Percentiles rank a stretch among this genome's conserved stretches.
Evolutionary conservation across 1,284 basidiomycete species (phyloP).

Genomic region (Cerioporus squamosus): DNA sequence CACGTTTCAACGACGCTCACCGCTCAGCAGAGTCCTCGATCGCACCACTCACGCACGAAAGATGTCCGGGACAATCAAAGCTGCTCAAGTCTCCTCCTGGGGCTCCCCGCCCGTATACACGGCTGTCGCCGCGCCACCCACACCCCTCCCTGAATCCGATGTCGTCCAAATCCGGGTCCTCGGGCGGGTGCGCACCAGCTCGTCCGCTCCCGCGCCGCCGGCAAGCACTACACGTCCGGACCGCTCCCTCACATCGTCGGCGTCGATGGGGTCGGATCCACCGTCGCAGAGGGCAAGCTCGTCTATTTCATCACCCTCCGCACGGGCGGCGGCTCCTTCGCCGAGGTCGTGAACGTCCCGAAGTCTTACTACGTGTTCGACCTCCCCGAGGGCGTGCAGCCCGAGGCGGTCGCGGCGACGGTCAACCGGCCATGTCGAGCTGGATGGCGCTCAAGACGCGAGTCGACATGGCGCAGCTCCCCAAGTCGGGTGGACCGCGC

Average conservation of each 20-base stretch:
- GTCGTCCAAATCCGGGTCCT: neutral
- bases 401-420: neutral
- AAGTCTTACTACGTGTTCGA: neutral
- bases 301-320: neutral
- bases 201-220: slow-evolving; percentile 1
- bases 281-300: neutral
- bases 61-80: neutral
- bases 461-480: neutral
- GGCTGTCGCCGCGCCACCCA: neutral
- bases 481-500: neutral
- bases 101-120: neutral
- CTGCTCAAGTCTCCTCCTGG: neutral
- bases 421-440: neutral
- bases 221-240: neutral
- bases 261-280: neutral
- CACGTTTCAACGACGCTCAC: too few species aligned
- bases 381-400: neutral
- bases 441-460: neutral
- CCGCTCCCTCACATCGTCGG: neutral
- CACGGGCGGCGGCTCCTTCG: neutral
- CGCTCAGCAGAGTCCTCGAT: too few species aligned
- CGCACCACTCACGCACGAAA: too few species aligned
- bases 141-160: neutral
- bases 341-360: neutral
- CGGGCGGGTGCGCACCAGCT: neutral